Evolutionary conservation across 2,329 filamentous ascomycete genomes (phyloP).

Genomic region (Cladosporium phlei): DNA sequence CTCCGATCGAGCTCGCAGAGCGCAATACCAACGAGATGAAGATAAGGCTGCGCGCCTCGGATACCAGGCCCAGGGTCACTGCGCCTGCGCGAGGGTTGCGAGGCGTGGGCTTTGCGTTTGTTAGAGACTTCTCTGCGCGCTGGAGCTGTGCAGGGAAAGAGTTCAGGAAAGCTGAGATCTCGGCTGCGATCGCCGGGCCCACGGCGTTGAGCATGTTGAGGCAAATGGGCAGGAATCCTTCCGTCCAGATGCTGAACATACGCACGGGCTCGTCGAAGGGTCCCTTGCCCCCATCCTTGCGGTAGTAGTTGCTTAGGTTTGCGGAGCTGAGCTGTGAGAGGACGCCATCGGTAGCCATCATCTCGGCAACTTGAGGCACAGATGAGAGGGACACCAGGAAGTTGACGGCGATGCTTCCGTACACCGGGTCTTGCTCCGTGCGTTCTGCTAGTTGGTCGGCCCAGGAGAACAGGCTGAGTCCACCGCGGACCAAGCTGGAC

Average conservation of each 20-base stretch:
- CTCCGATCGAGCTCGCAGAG: slow-evolving; percentile 59
- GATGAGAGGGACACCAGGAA: slow-evolving; percentile 85
- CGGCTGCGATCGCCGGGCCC: slow-evolving; percentile 73
- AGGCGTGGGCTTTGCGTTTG: slow-evolving; percentile 46
- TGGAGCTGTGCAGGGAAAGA: slow-evolving; percentile 76
- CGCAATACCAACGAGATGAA: slow-evolving; percentile 70
- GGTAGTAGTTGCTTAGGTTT: slow-evolving; percentile 72
- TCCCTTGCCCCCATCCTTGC: slow-evolving; percentile 61
- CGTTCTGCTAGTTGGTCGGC: slow-evolving; percentile 75
- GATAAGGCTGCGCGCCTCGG: slow-evolving; percentile 73
- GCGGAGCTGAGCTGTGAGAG: slow-evolving; percentile 74
- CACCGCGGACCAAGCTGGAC: slow-evolving; percentile 69
- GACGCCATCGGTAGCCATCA: slow-evolving; percentile 81
- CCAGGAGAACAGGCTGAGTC: slow-evolving; percentile 88
- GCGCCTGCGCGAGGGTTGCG: slow-evolving; percentile 49
- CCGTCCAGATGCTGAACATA: slow-evolving; percentile 84
- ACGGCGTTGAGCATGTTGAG: slow-evolving; percentile 83
- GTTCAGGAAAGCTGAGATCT: slow-evolving; percentile 82
- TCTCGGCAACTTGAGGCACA: slow-evolving; percentile 76
- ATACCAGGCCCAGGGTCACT: slow-evolving; percentile 67
- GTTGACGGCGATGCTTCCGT: slow-evolving; percentile 84
- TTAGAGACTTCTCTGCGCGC: slow-evolving; percentile 68
- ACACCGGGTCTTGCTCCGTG: slow-evolving; percentile 72
- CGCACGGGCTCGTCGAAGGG: slow-evolving; percentile 73
- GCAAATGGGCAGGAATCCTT: slow-evolving; percentile 79